Percentiles rank a stretch among this genome's conserved stretches.
phyloP scores from a whole-genome alignment of 2,329 filamentous ascomycete species.

The Pyrenophora teres region DNA sequence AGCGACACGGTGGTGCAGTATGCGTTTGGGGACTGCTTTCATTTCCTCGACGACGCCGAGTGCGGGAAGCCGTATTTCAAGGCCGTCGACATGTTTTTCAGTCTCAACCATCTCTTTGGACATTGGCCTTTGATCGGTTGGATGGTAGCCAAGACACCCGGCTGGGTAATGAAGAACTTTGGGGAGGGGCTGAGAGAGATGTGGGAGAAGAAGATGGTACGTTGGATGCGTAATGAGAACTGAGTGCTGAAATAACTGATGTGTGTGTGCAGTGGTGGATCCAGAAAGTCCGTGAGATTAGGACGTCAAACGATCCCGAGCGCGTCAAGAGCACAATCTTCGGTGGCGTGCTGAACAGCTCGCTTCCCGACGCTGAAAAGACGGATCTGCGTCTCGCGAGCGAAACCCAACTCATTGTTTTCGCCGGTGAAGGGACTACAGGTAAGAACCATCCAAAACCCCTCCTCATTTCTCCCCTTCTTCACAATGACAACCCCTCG shows the following conservation, averaged over 20 bases:
- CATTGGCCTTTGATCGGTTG: neutral
- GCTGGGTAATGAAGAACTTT: neutral
- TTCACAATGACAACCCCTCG: neutral
- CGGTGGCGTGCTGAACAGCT: neutral
- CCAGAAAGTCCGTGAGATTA: neutral
- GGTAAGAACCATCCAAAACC: neutral
- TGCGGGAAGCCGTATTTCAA: neutral
- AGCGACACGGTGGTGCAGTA: neutral
- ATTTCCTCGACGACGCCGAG: neutral
- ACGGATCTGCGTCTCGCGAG: neutral
- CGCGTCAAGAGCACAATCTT: neutral
- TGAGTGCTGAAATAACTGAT: neutral
- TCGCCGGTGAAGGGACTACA: neutral
- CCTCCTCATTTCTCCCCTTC: neutral
- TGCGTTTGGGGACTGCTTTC: neutral
- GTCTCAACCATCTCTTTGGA: neutral
- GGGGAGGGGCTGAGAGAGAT: neutral
- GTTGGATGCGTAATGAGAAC: neutral
- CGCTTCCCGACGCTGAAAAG: neutral
- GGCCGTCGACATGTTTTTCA: neutral
- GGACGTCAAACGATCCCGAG: neutral
- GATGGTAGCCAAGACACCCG: neutral
- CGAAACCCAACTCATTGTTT: neutral
- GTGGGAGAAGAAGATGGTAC: neutral
- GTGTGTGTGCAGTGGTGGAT: neutral